Base-by-base conservation (phyloP, 1,139 yeast genomes). In the Geotrichum bryndzae region DNA sequence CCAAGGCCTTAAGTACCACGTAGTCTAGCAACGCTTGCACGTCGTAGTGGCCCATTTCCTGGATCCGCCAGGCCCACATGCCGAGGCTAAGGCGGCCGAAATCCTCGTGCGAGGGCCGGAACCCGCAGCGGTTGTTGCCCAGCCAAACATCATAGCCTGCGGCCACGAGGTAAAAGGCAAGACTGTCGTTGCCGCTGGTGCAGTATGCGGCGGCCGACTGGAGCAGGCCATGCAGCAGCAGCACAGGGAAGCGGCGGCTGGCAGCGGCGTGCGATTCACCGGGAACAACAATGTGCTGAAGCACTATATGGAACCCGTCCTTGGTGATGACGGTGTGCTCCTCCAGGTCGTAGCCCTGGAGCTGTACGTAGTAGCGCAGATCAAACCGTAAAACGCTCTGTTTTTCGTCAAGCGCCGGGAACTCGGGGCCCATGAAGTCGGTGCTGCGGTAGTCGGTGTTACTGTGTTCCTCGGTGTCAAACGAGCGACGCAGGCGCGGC, bases 131-230 rank as follows among this genome's bases (percentile, higher is more conserved):
- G 72, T 92, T 92, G 71, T 92, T 91, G 0, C 97, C 98, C 61
- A 94, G 74, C 97, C 98, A 94, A 1, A 94, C 94, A 68, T 94
- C 98, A 71, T 81, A 90, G 0, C 96, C 96, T 41, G 77, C 73
- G 29, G 80, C 77, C 53, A 79, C 74, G 35, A 92, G 77, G 67
- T 78, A 81, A 67, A 84, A 85, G 0, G 95, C 95, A 59, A 94
- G 72, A 6, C 96, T 88, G 18, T 88, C 83, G 61, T 79, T 78
- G 0, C 97, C 98, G 23, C 88, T 78, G 0, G 96, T 86, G 45
- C 94, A 80, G 72, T 81, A 94, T 0, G 96, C 88, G 0, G 94
- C 97, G 0, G 95, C 85, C 35, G 96, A 87, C 69, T 91, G 96
- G 66, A 94, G 76, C 23, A 94, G 79, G 0, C 99, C 99, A 69